A percentile compares a stretch with the other conserved stretches of the same genome.
These are phyloP conservation scores for Claviceps arundinis DNA, from an alignment of 2,329 filamentous ascomycete species.

Conservation along the genomic window DNA sequence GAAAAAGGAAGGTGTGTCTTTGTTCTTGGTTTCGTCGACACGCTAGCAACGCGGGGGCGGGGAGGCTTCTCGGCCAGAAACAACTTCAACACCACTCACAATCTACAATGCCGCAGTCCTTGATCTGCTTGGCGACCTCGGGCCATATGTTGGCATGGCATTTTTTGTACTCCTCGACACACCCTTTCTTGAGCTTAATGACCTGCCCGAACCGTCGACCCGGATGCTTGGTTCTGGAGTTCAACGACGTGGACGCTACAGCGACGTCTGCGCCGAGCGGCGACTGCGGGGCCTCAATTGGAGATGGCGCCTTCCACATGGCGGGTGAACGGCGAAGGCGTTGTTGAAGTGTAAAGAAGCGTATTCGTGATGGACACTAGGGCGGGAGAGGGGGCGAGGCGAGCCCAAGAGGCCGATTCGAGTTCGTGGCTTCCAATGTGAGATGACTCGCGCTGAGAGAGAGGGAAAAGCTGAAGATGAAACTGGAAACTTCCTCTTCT, in stretches of 20 bases:
- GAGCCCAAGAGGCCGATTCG: not conserved
- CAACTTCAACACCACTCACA: constrained; percentile 31
- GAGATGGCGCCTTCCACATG: constrained; percentile 15
- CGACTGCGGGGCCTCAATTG: constrained; percentile 6
- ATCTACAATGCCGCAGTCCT: constrained; percentile 60
- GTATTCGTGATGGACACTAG: too few species aligned
- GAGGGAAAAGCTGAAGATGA: too few species aligned
- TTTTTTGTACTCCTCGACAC: constrained; percentile 56
- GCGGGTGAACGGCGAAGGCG: not conserved
- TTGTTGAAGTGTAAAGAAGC: not conserved
- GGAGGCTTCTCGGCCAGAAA: not conserved
- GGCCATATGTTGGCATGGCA: constrained; percentile 66
- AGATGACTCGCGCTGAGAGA: too few species aligned
- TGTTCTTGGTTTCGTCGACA: not conserved
- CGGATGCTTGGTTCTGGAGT: constrained; percentile 22
- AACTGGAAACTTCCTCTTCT: too few species aligned
- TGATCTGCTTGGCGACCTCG: constrained; percentile 62
- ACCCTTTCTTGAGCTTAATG: constrained; percentile 55
- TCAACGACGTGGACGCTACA: constrained; percentile 1
- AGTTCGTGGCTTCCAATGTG: too few species aligned
- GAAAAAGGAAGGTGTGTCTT: not conserved
- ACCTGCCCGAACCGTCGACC: constrained; percentile 56
- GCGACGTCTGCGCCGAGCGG: not conserved
- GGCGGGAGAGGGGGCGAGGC: not conserved
- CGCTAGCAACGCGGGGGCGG: not conserved